A percentile compares a stretch with the other conserved stretches of the same genome.
phyloP scores from a whole-genome alignment of 2,329 filamentous ascomycete species.

The Metarhizium rileyi region DNA sequence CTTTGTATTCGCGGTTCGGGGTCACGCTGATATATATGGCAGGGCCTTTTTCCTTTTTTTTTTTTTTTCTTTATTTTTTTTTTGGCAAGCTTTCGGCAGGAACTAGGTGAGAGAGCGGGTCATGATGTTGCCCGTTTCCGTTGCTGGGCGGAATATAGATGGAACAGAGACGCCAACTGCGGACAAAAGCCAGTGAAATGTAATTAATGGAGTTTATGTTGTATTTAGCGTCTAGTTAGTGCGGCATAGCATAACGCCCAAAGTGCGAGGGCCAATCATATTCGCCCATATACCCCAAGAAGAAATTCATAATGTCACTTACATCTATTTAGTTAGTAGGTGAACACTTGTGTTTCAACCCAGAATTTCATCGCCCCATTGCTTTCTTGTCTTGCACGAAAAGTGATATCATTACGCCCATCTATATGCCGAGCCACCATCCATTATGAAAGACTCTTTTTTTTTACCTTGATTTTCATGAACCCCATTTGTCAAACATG shows the following conservation, averaged over 20 bases:
- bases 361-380: background rate
- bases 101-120: background rate
- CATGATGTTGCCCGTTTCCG: background rate
- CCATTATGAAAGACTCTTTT: background rate
- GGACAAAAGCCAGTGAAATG: background rate
- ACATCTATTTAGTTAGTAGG: too few relatives aligned
- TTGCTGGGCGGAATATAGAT: background rate
- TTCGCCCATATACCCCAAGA: background rate
- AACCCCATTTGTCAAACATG: too few relatives aligned
- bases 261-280: background rate
- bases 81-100: background rate
- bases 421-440: conserved; percentile 12
- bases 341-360: background rate
- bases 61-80: background rate
- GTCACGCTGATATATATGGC: too few relatives aligned
- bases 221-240: too few relatives aligned
- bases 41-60: too few relatives aligned
- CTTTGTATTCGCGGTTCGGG: too few relatives aligned
- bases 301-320: background rate
- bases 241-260: too few relatives aligned
- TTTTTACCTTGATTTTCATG: too few relatives aligned
- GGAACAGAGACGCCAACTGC: background rate
- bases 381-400: background rate
- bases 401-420: conserved; percentile 5
- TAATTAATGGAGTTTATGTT: background rate